phyloP scores from a whole-genome alignment of 306 rosid genomes.

The Cucumis melo region DNA sequence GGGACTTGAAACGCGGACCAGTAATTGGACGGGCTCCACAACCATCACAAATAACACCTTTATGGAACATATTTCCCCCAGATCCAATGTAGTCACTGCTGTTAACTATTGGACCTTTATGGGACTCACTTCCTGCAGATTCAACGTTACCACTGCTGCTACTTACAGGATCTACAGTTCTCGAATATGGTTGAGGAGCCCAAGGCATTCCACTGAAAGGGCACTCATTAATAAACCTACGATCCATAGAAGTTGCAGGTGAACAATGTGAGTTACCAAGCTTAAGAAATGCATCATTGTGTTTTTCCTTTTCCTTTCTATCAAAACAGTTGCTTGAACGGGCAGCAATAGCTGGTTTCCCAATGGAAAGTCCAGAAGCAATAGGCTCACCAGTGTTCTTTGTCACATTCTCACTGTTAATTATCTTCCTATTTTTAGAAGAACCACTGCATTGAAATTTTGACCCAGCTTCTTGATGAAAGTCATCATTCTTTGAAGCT shows the following conservation, averaged over 20 bases:
- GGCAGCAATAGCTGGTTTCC: slow-evolving; percentile 6
- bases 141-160: background rate
- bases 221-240: slow-evolving; percentile 18
- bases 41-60: slow-evolving; percentile 75
- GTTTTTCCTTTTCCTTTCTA: slow-evolving; percentile 13
- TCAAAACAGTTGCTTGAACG: slow-evolving; percentile 14
- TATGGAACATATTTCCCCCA: slow-evolving; percentile 64
- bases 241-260: background rate
- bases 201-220: slow-evolving; percentile 32
- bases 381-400: slow-evolving; percentile 14
- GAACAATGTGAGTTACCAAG: background rate
- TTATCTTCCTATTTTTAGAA: slow-evolving; percentile 16
- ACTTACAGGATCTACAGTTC: slow-evolving; percentile 19
- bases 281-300: background rate
- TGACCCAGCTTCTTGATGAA: background rate
- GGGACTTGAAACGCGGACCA: slow-evolving; percentile 87
- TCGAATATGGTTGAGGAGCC: background rate
- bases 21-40: slow-evolving; percentile 85
- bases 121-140: background rate
- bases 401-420: slow-evolving; percentile 13
- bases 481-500: slow-evolving; percentile 5
- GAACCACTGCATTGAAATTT: slow-evolving; percentile 12
- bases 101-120: slow-evolving; percentile 10
- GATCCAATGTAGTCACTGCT: slow-evolving; percentile 29
- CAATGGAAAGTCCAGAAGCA: slow-evolving; percentile 9